Percentiles rank a stretch among this genome's conserved stretches.
Conservation (phyloP, 129 eudicot genomes). For the Flaveria robusta region DNA sequence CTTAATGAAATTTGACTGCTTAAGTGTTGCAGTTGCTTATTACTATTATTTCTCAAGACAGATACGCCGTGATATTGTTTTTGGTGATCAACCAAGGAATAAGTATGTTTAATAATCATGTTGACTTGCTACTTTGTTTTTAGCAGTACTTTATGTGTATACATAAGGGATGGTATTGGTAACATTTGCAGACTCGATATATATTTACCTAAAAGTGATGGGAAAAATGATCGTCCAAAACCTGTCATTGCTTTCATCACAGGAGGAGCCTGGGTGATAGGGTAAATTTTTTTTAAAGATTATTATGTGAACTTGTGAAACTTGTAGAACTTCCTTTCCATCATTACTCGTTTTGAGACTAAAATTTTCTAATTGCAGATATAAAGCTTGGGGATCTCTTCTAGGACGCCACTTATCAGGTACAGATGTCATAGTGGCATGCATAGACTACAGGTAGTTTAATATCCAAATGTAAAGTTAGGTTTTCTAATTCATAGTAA, state of each 20-base stretch:
- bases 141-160: neutral
- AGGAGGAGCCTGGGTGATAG: constrained; percentile 99
- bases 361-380: constrained; percentile 47
- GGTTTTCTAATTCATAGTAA: neutral
- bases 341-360: neutral
- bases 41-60: constrained; percentile 74
- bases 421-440: constrained; percentile 83
- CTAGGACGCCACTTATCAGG: constrained; percentile 85
- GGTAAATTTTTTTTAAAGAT: constrained; percentile 45
- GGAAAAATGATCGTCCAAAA: constrained; percentile 50
- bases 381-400: constrained; percentile 99
- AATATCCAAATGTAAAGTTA: neutral
- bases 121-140: constrained; percentile 19
- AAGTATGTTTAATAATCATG: constrained; percentile 47
- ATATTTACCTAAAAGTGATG: constrained; percentile 65
- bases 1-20: constrained; percentile 19
- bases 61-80: constrained; percentile 69
- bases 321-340: neutral
- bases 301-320: neutral
- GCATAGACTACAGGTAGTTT: constrained; percentile 91
- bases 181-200: constrained; percentile 76
- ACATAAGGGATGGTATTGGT: constrained; percentile 15
- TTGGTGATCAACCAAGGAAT: constrained; percentile 89
- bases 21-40: constrained; percentile 69
- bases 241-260: constrained; percentile 94